Percentiles rank a stretch among this genome's conserved stretches.
Conservation (phyloP, 1,284 basidiomycete genomes). For the Pyrrhoderma lamaoense region DNA sequence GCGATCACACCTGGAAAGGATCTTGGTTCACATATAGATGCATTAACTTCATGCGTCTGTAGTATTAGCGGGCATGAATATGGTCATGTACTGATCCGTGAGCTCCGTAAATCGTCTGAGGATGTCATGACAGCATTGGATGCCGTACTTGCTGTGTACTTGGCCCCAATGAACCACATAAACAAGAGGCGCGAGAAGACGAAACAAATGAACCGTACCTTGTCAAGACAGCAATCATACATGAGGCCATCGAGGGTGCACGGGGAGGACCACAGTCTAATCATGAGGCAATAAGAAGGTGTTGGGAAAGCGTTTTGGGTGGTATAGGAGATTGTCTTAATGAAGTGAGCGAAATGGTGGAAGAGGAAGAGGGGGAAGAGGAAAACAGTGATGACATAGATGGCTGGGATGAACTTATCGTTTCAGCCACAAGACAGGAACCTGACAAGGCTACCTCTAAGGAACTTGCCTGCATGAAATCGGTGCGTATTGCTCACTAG, state of each 20-base stretch:
- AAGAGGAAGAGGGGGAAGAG: slow-evolving; percentile 27
- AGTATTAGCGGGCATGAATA: slow-evolving; percentile 41
- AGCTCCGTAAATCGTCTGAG: slow-evolving; percentile 35
- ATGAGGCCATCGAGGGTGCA: slow-evolving; percentile 54
- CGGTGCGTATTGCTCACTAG: slow-evolving; percentile 8
- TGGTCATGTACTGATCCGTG: slow-evolving; percentile 47
- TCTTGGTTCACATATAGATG: slow-evolving; percentile 43
- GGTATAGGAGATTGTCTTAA: slow-evolving; percentile 54
- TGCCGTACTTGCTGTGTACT: slow-evolving; percentile 36
- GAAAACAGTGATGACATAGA: slow-evolving; percentile 32
- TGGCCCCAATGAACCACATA: background rate
- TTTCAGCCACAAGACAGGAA: slow-evolving; percentile 1
- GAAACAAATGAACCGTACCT: slow-evolving; percentile 45
- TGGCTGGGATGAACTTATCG: slow-evolving; percentile 56
- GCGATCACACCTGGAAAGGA: slow-evolving; percentile 51
- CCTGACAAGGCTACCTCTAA: slow-evolving; percentile 22
- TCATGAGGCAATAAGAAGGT: slow-evolving; percentile 46
- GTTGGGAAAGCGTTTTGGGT: slow-evolving; percentile 48
- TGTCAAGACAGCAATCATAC: slow-evolving; percentile 53
- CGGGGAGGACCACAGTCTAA: slow-evolving; percentile 53
- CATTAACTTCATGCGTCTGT: slow-evolving; percentile 50
- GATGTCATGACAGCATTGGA: slow-evolving; percentile 43
- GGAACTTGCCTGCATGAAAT: slow-evolving; percentile 26
- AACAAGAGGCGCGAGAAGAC: slow-evolving; percentile 11
- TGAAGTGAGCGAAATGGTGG: slow-evolving; percentile 52